Conservation (phyloP, 176 grass and related monocot genomes). For the Oryza longistaminata region DNA sequence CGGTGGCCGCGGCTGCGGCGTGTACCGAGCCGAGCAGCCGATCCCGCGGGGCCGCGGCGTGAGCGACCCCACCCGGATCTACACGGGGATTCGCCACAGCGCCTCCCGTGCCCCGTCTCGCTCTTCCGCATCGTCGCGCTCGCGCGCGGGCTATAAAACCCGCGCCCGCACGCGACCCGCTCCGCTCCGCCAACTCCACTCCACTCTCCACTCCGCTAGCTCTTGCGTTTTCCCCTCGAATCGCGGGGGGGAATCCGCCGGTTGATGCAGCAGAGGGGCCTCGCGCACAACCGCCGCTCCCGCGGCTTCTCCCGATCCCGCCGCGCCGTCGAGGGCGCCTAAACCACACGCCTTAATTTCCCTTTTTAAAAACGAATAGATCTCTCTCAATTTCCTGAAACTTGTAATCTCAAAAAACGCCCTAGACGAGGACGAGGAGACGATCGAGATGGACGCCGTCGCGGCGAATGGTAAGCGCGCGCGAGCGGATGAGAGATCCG, state of each 20-base stretch:
- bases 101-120: too few species aligned
- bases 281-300: conserved; percentile 71
- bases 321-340: conserved; percentile 80
- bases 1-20: too few species aligned
- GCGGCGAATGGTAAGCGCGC: conserved; percentile 46
- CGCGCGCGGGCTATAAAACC: conserved; percentile 42
- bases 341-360: neutral
- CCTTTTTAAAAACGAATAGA: neutral
- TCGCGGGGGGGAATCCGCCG: neutral
- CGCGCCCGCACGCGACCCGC: conserved; percentile 19
- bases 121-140: neutral
- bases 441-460: conserved; percentile 36
- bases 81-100: too few species aligned
- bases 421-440: neutral
- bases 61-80: neutral
- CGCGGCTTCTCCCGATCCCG: conserved; percentile 95
- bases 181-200: too few species aligned
- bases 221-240: too few species aligned
- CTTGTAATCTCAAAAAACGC: neutral
- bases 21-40: neutral
- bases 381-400: too few species aligned
- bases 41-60: neutral
- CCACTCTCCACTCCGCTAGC: neutral
- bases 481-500: neutral
- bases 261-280: conserved; percentile 78